phyloP scores from a whole-genome alignment of 768 basidiomycete species.

The Naganishia onofrii region DNA sequence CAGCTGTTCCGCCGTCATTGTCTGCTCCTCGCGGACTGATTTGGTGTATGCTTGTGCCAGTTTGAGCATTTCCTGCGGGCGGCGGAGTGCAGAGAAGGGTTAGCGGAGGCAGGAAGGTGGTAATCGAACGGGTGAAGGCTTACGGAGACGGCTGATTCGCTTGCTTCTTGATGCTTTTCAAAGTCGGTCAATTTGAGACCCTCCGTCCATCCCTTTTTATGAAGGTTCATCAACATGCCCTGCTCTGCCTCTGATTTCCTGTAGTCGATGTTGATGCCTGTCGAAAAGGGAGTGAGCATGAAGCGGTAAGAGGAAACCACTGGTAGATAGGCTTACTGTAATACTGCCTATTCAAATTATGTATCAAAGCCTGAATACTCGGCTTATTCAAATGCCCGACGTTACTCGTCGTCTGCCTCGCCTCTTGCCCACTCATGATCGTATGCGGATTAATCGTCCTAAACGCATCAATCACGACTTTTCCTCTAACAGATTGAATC shows the following conservation, averaged over 20 bases:
- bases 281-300: neutral
- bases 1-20: conserved; percentile 85
- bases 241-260: conserved; percentile 98
- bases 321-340: conserved; percentile 60
- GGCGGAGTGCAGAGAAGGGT: too few species aligned
- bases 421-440: conserved; percentile 87
- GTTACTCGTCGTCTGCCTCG: conserved; percentile 94
- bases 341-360: conserved; percentile 95
- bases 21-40: conserved; percentile 95
- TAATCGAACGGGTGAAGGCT: conserved; percentile 44
- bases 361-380: conserved; percentile 96
- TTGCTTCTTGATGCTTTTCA: conserved; percentile 75
- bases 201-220: conserved; percentile 99
- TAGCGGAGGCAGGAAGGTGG: too few species aligned
- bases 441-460: conserved; percentile 89
- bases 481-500: conserved; percentile 85
- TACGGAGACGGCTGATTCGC: conserved; percentile 94
- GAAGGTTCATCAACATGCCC: conserved; percentile 96
- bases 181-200: conserved; percentile 90
- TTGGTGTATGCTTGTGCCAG: conserved; percentile 95
- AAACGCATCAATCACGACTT: conserved; percentile 99
- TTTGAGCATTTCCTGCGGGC: conserved; percentile 76
- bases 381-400: conserved; percentile 99
- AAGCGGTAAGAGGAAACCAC: neutral
- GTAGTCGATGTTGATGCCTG: conserved; percentile 85